Evolutionary conservation across 1,139 yeast genomes (phyloP), one percentile per base, ranked within the genome.

Genomic region (Diutina neorugosa): DNA sequence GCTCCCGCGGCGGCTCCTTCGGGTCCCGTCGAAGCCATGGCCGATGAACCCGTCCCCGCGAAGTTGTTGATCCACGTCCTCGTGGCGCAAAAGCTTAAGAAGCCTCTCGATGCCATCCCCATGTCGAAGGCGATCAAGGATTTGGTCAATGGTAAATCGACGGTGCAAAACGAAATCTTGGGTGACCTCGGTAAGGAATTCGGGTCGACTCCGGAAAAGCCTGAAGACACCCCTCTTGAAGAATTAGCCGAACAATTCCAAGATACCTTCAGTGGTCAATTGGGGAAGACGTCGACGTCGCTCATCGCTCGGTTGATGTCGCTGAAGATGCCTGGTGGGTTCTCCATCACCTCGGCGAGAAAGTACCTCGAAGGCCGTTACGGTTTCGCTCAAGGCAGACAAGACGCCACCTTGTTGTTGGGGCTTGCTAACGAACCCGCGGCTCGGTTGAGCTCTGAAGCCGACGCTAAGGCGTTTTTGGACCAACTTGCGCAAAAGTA

Each of bases 271-370:
- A 67, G 72, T 59, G 98, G 98, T 60, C 80, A 81, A 60, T 80
- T 93, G 61, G 98, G 98, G 68, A 93, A 93, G 71, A 96, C 93
- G 64, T 86, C 98, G 3, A 74, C 90, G 51, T 86, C 96, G 40
- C 78, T 93, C 62, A 78, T 93, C 60, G 88, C 96, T 57, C 85
- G 97, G 73, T 78, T 93, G 65, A 86, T 91, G 76, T 84, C 98
- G 18, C 86, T 97, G 43, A 93, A 93, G 76, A 93, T 93, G 98
- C 98, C 98, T 55, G 98, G 98, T 79, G 98, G 98, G 34, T 93
- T 91, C 73, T 86, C 96, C 55, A 85, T 90, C 62, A 86, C 97
- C 58, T 73, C 79, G 59, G 96, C 96, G 53, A 86, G 97, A 77
- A 89, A 89, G 69, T 87, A 93, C 71, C 80, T 93, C 67, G 91